Base-by-base conservation (phyloP, 192 early-diverging fungal genomes). In the Gigaspora rosea region DNA sequence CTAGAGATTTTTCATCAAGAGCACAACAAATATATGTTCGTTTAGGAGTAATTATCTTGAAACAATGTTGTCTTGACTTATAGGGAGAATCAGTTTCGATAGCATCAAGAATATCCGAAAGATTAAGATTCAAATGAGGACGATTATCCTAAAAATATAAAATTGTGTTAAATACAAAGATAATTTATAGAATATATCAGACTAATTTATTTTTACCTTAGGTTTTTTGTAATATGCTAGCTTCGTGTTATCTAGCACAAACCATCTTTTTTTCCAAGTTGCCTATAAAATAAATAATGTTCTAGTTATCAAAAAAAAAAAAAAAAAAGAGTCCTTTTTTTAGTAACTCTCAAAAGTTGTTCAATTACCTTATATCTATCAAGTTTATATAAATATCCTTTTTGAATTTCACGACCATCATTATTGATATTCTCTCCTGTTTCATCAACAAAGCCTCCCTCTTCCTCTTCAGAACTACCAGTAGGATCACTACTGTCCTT, bases 191-290 rank as follows among this genome's bases (percentile, higher is more conserved):
- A 12, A 27, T 50, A 27, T 46, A 20, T 46, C 8, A 65, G 47
- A 51, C 52, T 32, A 35, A 1, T 8, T 67, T 36, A 58, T 8
- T 20, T 32, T 71, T 83, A 87, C 87, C 82, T 90, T 89, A 8
- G 84, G 69, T 73, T 90, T 83, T 70, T 90, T 86, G 77, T 90
- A 90, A 77, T 89, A 90, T 1, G 86, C 79, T 63, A 90, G 65
- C 33, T 83, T 86, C 65, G 86, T 85, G 33, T 82, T 85, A 47
- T 88, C 75, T 13, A 90, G 74, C 8, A 89, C 89, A 80, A 90
- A 90, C 89, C 87, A 90, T 61, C 88, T 84, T 69, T 88, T 90
- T 66, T 84, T 84, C 89, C 89, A 90, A 22, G 79, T 86, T 83
- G 85, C 66, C 41, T 67, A 57, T 47, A 57, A 54, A 6, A 59